A percentile compares a stretch with the other conserved stretches of the same genome.
phyloP scores from a whole-genome alignment of 495 filamentous ascomycete species.

The Letharia columbiana region DNA sequence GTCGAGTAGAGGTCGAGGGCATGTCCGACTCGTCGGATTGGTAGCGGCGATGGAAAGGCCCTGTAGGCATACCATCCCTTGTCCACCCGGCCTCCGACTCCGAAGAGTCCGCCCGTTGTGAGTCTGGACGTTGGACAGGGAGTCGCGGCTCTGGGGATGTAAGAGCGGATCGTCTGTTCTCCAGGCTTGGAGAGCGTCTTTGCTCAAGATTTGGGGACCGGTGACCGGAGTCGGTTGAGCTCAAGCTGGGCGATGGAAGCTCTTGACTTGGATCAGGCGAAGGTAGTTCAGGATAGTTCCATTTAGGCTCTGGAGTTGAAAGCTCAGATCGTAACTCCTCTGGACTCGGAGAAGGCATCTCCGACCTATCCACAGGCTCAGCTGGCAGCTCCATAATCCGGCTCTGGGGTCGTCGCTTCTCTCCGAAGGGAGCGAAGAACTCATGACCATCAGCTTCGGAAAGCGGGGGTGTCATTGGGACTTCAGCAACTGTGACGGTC shows the following conservation, averaged over 20 bases:
- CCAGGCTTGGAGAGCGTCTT: not conserved
- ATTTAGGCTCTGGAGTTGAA: conserved; percentile 19
- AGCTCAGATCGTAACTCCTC: conserved; percentile 18
- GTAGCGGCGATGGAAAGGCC: conserved; percentile 11
- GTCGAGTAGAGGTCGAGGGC: conserved; percentile 4
- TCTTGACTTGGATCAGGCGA: conserved; percentile 23
- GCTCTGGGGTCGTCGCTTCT: conserved; percentile 10
- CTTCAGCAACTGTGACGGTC: conserved; percentile 13
- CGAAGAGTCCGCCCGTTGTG: conserved; percentile 11
- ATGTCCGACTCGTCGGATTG: conserved; percentile 13
- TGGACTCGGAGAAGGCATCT: conserved; percentile 13
- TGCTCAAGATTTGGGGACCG: conserved; percentile 3
- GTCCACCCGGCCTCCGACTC: conserved; percentile 18
- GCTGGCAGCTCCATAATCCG: conserved; percentile 19
- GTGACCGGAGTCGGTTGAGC: conserved; percentile 2
- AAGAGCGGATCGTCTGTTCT: conserved; percentile 4
- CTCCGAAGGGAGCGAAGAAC: conserved; percentile 5
- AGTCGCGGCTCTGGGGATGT: conserved; percentile 2
- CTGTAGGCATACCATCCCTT: conserved; percentile 11
- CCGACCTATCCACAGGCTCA: conserved; percentile 12
- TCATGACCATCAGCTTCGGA: conserved; percentile 14
- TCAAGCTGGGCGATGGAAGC: conserved; percentile 17
- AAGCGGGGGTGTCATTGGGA: conserved; percentile 18
- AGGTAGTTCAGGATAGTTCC: conserved; percentile 14
- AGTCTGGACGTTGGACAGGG: conserved; percentile 4